Base-by-base conservation (phyloP, 2,329 filamentous ascomycete species). In the Coniella vitis region DNA sequence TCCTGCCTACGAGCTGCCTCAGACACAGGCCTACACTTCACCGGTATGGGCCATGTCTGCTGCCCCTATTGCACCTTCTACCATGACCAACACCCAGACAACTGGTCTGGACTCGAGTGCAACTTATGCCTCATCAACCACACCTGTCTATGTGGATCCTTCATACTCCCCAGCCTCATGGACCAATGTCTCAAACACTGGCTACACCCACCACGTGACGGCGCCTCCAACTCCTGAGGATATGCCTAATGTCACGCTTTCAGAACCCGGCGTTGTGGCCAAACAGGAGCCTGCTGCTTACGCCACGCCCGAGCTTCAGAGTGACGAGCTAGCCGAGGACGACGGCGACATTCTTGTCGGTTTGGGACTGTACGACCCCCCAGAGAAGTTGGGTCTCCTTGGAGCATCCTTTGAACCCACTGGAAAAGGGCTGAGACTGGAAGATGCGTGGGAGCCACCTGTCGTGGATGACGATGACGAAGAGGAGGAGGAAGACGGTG, bases 351-450 rank as follows among this genome's bases (percentile, higher is more conserved):
- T 89, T 52, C 73, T 91, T 2, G 75, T 90, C n/a, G 87, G 87
- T 17, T 84, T 93, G 77, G 87, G 87, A 1, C 75, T 93, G 0
- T 93, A 93, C 63, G 87, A 89, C 58, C 70, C 78, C 4, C 86
- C 86, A 0, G 83, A 83, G 48, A 76, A 78, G 58, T 65, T 37
- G 20, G 39, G 51, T 19, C 63, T 86, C 16, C 65, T 82, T 40
- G 75, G 76, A 20, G 67, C 76, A 7, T 63, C 70, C 2, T 73
- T 72, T 56, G 73, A 75, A 54, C 69, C 75, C 3, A 72, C 69
- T 16, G 86, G 86, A 49, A 87, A 88, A 64, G 86, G 87, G 0
- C 69, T 91, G 56, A 91, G 90, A 63, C 70, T 93, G 3, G 87
- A 91, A 65, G 86, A 90, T 63, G 86, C 86, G 0, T 91, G 76